Conservation (phyloP, 768 basidiomycete genomes). For the Holtermannia corniformis region DNA sequence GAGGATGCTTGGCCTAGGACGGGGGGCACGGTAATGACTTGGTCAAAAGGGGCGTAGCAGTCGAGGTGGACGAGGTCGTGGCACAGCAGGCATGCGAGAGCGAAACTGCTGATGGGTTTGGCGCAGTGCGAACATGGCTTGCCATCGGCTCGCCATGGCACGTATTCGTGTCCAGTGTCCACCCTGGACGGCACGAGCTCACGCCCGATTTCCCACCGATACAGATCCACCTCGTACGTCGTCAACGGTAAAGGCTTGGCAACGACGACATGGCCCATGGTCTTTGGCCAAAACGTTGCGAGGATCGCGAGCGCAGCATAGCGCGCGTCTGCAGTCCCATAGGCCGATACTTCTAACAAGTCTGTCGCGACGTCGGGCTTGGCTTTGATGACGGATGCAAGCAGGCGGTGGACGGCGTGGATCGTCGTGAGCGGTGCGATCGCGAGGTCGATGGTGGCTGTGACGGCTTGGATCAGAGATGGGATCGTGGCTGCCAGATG, state of each 20-base stretch:
- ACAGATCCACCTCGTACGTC: constrained; percentile 27
- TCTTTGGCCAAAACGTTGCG: constrained; percentile 56
- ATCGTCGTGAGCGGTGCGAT: constrained; percentile 41
- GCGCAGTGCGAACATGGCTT: constrained; percentile 50
- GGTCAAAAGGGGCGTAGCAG: constrained; percentile 65
- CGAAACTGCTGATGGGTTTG: constrained; percentile 55
- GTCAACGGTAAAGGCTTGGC: constrained; percentile 49
- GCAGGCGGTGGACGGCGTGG: constrained; percentile 50
- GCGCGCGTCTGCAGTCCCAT: constrained; percentile 52
- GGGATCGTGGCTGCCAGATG: constrained; percentile 55
- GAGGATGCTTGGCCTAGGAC: not conserved
- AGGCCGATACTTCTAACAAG: constrained; percentile 61
- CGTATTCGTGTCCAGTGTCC: constrained; percentile 17
- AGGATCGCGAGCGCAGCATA: constrained; percentile 53
- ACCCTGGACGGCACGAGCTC: constrained; percentile 13
- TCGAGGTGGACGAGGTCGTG: constrained; percentile 62
- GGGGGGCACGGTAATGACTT: constrained; percentile 44
- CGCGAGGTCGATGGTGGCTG: constrained; percentile 50
- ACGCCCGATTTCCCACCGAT: constrained; percentile 26
- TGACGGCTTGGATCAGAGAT: constrained; percentile 54
- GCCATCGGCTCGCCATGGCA: constrained; percentile 18
- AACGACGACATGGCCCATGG: constrained; percentile 58
- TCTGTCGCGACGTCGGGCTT: constrained; percentile 66
- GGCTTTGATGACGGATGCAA: constrained; percentile 49
- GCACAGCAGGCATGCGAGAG: constrained; percentile 62